Conservation (phyloP, 2,329 filamentous ascomycete species). For the Sarocladium oryzae region DNA sequence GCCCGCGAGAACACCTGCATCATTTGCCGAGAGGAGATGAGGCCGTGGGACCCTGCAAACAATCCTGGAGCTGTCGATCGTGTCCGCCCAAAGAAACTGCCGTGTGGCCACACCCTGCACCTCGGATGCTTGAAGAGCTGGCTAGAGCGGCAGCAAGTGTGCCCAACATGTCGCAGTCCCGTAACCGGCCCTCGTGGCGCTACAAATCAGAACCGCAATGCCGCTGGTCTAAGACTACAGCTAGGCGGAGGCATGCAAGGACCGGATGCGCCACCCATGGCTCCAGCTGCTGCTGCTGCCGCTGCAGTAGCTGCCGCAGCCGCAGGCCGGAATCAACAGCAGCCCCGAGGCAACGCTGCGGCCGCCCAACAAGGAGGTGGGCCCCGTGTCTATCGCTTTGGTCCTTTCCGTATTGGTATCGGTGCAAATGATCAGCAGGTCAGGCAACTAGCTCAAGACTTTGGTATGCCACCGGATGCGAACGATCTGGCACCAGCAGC, state of each 20-base stretch:
- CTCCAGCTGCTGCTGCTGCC: constrained; percentile 6
- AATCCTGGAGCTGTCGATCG: constrained; percentile 71
- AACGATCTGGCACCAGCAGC: constrained; percentile 13
- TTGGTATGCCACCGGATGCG: constrained; percentile 38
- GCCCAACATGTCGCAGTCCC: constrained; percentile 84
- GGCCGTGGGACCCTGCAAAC: constrained; percentile 57
- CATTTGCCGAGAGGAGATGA: constrained; percentile 95
- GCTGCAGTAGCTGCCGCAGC: constrained; percentile 14
- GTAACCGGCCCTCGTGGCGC: constrained; percentile 41
- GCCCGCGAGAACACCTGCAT: constrained; percentile 88
- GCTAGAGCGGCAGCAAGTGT: constrained; percentile 95
- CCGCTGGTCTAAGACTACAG: constrained; percentile 24
- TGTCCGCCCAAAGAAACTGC: constrained; percentile 86
- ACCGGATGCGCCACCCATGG: constrained; percentile 12
- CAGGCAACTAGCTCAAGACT: constrained; percentile 59
- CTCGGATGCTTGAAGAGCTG: constrained; percentile 93
- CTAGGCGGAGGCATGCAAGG: constrained; percentile 19
- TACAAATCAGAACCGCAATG: constrained; percentile 10
- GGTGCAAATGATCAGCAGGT: constrained; percentile 64
- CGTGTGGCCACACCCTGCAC: constrained; percentile 92
- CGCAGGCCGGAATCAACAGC: constrained; percentile 16
- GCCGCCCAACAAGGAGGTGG: constrained; percentile 22
- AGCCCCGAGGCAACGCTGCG: constrained; percentile 6
- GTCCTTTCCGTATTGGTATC: constrained; percentile 69
- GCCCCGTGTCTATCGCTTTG: constrained; percentile 63